Base-by-base conservation (phyloP, 1,139 yeast genomes). In the Kodamaea ohmeri region DNA sequence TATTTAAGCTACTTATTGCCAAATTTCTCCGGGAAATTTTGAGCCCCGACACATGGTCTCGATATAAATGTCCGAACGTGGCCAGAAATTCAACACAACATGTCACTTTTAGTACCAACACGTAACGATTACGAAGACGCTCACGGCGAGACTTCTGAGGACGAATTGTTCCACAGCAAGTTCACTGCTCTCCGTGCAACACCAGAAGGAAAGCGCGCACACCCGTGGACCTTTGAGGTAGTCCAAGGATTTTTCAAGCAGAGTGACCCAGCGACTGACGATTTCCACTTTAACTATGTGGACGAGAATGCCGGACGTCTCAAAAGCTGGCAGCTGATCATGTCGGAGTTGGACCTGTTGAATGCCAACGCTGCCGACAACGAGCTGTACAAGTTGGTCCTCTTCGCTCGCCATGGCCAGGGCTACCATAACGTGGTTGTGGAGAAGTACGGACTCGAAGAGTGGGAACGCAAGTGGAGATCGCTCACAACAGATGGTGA, bases 371-470 rank as follows among this genome's bases (percentile, higher is more conserved):
- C 65, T 5, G 49, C 49, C 1, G 52, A 56, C 24, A 45, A 49
- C 34, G 65, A 52, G 18, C 45, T 42, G 6, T 72, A 69, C 53
- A 71, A 71, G 49, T 43, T 70, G 30, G 53, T 69, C 29, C 62
- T 65, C 40, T 56, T 69, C 32, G 71, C 73, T 17, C 63, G 76
- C 48, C 76, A 71, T 41, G 74, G 74, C 6, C 71, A 69, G 47
- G 75, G 75, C 6, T 67, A 51, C 47, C 76, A 70, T 46, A 70
- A 71, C 45, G 51, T 67, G 38, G 71, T 70, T 32, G 68, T 67
- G 44, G 42, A 55, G n/a, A 59, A 60, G 42, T 68, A 69, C 40
- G 76, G 75, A 2, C 58, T 67, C 22, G 55, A 59, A 13, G 67
- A 50, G 6, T 71, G 76, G 76, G 60, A 67, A 38, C 52, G 53